Conservation (phyloP, 371 early-diverging fungal species). For the Phascolomyces articulosus region DNA sequence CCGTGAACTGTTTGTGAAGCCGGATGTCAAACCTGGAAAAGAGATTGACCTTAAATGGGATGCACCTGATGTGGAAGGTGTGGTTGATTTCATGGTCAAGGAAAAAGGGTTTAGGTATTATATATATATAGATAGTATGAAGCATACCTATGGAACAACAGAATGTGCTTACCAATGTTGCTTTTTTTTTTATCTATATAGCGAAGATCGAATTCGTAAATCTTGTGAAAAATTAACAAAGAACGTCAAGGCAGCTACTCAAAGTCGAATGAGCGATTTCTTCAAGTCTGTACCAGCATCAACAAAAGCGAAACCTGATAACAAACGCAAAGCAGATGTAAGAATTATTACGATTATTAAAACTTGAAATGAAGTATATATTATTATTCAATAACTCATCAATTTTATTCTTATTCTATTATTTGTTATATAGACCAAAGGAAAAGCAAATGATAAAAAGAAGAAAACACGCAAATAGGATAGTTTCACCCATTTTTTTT, state of each 20-base stretch:
- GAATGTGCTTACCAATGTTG: no score
- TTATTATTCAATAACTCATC: background rate
- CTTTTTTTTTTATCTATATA: conserved; percentile 21
- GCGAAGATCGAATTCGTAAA: conserved; percentile 91
- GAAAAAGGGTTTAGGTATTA: conserved; percentile 98
- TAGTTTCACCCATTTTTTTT: background rate
- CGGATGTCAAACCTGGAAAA: conserved; percentile 77
- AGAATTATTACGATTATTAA: background rate
- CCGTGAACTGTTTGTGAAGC: conserved; percentile 86
- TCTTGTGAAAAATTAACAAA: conserved; percentile 85
- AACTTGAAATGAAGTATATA: background rate
- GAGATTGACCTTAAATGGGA: conserved; percentile 85
- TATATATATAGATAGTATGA: no score
- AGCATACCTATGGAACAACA: no score
- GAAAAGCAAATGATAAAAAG: background rate
- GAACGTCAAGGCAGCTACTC: conserved; percentile 75
- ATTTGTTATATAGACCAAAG: background rate
- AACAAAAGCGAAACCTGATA: background rate
- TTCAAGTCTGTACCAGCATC: conserved; percentile 55
- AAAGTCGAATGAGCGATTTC: conserved; percentile 92
- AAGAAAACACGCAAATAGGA: background rate
- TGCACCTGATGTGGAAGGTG: conserved; percentile 86
- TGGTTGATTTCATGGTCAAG: conserved; percentile 89
- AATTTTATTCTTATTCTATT: background rate
- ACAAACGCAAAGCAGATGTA: background rate